Evolutionary conservation across 176 grass and related monocot species (phyloP), one percentile per base, ranked within the genome.

Genomic region (Carex scoparia): DNA sequence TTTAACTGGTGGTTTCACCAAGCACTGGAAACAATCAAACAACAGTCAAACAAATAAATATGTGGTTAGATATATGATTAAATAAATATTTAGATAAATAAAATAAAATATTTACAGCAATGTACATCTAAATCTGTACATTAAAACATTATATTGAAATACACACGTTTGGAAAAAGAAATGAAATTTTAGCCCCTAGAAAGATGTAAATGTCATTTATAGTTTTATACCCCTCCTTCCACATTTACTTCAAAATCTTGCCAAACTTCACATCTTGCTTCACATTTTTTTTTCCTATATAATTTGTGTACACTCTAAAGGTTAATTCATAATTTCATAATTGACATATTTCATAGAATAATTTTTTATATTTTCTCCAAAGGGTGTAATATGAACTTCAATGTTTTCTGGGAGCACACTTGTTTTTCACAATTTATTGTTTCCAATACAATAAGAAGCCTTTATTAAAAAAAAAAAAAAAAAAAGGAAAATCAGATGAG

Each of bases 1-100:
- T 84, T 99, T 99, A 31, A 92, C 64, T 0, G 86, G 88, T 23
- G 96, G 93, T 84, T 89, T 99, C 73, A 94, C 59, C 81, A 95
- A 85, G 77, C 87, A 85, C 96, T 95, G 81, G 55, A 48, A 79
- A 88, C 3, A 30, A 14, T 89, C n/a, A 86, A 14, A 65, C 32
- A 46, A 18, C 79, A 66, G 61, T n/a, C 87, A 70, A 57, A 69
- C 15, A 38, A 15, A 48, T 61, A 51, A 48, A 84, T 11, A 54
- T 15, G 23, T 77, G 49, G 13, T 31, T 56, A 55, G 49, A 77
- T 54, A 54, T 19, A 46, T 15, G 44, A 86, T 15, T 65, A 57
- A 31, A 49, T 51, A 75, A 54, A 54, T 14, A 14, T 28, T 53
- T 75, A 14, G 46, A 75, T 75, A 49, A 54, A 75, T 30, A 75